Evolutionary conservation across 805 yeast genomes (phyloP), one percentile per base, ranked within the genome.

Genomic region (Lipomyces spencermartinsiae): DNA sequence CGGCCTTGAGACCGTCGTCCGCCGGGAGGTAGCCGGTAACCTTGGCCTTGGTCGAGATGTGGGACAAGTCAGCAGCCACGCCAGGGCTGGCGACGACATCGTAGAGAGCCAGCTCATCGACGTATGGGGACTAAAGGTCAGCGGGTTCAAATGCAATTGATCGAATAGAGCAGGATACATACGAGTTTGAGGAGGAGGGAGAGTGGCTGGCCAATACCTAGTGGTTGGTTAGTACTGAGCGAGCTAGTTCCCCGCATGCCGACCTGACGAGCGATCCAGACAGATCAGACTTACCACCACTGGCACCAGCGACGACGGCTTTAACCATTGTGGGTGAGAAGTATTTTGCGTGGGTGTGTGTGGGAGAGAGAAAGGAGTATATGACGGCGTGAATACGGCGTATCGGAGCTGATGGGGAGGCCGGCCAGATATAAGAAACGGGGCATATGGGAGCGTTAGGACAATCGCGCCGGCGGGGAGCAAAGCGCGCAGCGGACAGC

Each of bases 201-300:
- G 70, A 92, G 84, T 56, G 97, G 96, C 83, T 93, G 97, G 65
- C 97, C 97, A 77, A 92, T 92, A 69, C 97, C 97, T 69, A 53
- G 22, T 3, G 10, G 22, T 43, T 16, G 49, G 7, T 43, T n/a
- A 31, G 56, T 22, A 51, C 19, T 29, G 29, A 7, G 14, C 25
- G 0, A 29, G 35, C 56, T 33, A 37, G 19, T 33, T 51, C 53
- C 34, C 25, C 34, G 25, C 51, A 58, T 35, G 9, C 22, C 59
- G n/a, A 53, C 39, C 9, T 22, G 49, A 25, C 39, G 43, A n/a
- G 8, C 22, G 19, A 43, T 12, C 3, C 49, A n/a, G 22, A 16
- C 10, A 43, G 22, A 43, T 43, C 16, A 43, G 25, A 46, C 71
- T 3, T 43, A 69, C 72, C 75, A 22, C 75, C 75, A 31, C 73